phyloP scores from a whole-genome alignment of 768 basidiomycete genomes.

The Russula sp. region DNA sequence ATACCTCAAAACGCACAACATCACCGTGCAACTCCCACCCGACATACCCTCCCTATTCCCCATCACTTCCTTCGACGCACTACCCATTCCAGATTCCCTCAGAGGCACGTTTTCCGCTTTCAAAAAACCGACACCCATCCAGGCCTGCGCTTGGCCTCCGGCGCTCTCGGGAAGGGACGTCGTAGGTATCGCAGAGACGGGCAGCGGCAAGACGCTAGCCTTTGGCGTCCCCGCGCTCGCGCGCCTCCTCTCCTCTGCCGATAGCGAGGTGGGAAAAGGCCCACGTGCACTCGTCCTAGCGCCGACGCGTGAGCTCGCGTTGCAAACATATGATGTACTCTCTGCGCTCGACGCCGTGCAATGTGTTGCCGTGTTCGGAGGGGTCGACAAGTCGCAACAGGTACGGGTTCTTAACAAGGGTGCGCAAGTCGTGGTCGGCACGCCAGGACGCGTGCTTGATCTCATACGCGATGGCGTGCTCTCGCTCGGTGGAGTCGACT shows the following conservation, averaged over 20 bases:
- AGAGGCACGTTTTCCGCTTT: conserved; percentile 64
- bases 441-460: conserved; percentile 91
- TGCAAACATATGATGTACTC: conserved; percentile 90
- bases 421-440: conserved; percentile 87
- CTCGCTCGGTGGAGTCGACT: conserved; percentile 83
- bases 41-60: conserved; percentile 54
- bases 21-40: conserved; percentile 63
- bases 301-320: conserved; percentile 93
- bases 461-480: conserved; percentile 84
- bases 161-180: conserved; percentile 81
- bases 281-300: conserved; percentile 71
- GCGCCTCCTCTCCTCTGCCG: conserved; percentile 49
- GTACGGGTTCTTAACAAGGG: conserved; percentile 57
- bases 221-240: conserved; percentile 91
- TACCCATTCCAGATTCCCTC: conserved; percentile 64
- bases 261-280: conserved; percentile 35
- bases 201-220: conserved; percentile 94
- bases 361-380: conserved; percentile 89
- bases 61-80: conserved; percentile 68
- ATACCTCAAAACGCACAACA: conserved; percentile 68
- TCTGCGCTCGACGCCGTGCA: conserved; percentile 69
- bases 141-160: conserved; percentile 93
- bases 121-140: conserved; percentile 90
- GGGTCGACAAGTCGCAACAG: conserved; percentile 88
- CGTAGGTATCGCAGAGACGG: conserved; percentile 95